Conservation (phyloP, 2,329 filamentous ascomycete species). For the Xenoacremonium recifei region DNA sequence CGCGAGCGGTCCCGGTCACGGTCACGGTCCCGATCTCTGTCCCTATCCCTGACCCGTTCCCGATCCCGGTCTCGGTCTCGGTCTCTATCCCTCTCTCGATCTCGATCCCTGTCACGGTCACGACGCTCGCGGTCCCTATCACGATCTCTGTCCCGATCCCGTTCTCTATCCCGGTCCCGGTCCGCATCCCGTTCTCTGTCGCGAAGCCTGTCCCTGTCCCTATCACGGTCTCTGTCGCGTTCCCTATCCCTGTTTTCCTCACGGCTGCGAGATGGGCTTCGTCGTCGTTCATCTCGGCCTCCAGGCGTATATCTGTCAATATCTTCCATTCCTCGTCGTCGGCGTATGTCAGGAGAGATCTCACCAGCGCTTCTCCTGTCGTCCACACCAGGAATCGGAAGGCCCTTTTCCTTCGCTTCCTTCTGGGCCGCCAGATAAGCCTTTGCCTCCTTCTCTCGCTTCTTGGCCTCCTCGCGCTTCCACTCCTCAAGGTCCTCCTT, state of each 20-base stretch:
- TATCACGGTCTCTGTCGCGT: conserved; percentile 25
- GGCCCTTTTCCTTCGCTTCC: conserved; percentile 58
- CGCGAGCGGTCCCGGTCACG: conserved; percentile 18
- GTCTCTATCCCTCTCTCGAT: conserved; percentile 35
- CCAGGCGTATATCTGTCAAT: conserved; percentile 47
- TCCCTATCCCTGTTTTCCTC: conserved; percentile 30
- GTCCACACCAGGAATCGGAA: conserved; percentile 58
- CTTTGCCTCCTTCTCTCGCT: conserved; percentile 63
- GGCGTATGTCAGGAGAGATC: conserved; percentile 41
- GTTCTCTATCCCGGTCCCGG: conserved; percentile 20
- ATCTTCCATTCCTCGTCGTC: conserved; percentile 24
- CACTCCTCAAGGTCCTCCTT: conserved; percentile 53
- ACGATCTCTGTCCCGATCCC: conserved; percentile 33
- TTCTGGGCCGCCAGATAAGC: conserved; percentile 62
- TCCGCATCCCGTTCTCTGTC: conserved; percentile 29
- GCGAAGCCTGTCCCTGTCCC: conserved; percentile 32
- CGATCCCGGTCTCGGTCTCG: conserved; percentile 41
- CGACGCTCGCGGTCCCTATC: conserved; percentile 36
- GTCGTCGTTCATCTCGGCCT: conserved; percentile 40
- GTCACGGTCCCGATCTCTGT: conserved; percentile 29
- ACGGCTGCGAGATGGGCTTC: conserved; percentile 35
- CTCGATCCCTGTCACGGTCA: conserved; percentile 32
- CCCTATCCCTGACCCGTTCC: conserved; percentile 28
- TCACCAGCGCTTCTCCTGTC: conserved; percentile 47
- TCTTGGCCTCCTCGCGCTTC: conserved; percentile 61